Conservation (phyloP, 805 yeast species). For the Saturnispora zaruensis region DNA sequence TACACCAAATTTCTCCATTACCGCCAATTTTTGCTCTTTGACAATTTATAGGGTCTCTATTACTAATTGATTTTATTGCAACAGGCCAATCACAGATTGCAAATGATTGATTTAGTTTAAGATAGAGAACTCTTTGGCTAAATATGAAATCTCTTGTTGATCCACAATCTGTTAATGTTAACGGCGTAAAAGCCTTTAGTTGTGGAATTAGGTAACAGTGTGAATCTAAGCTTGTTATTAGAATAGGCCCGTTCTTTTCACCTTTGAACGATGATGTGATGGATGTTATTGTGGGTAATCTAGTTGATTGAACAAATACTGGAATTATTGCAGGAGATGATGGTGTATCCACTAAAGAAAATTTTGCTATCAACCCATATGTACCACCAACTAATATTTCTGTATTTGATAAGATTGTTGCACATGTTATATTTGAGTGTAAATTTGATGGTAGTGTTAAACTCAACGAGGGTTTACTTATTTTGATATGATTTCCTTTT, state of each 20-base stretch:
- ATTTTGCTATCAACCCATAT: slow-evolving; percentile 24
- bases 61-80: slow-evolving; percentile 2
- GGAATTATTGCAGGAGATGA: slow-evolving; percentile 11
- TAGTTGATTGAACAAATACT: slow-evolving; percentile 19
- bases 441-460: slow-evolving; percentile 14
- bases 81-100: slow-evolving; percentile 10
- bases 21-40: slow-evolving; percentile 9
- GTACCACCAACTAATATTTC: slow-evolving; percentile 21
- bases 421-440: slow-evolving; percentile 14
- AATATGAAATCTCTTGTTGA: slow-evolving; percentile 16
- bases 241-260: slow-evolving; percentile 14
- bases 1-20: slow-evolving; percentile 12
- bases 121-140: not conserved
- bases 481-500: slow-evolving; percentile 3
- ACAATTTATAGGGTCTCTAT: slow-evolving; percentile 5
- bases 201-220: not conserved
- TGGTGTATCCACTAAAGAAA: slow-evolving; percentile 16
- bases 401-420: slow-evolving; percentile 25
- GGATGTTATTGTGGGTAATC: slow-evolving; percentile 18
- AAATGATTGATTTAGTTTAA: slow-evolving; percentile 1
- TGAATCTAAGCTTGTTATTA: slow-evolving; percentile 8
- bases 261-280: slow-evolving; percentile 9
- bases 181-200: not conserved
- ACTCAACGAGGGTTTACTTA: slow-evolving; percentile 7
- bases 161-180: slow-evolving; percentile 7